Conservation (phyloP, 495 filamentous ascomycete species). For the Neurospora discreta region DNA sequence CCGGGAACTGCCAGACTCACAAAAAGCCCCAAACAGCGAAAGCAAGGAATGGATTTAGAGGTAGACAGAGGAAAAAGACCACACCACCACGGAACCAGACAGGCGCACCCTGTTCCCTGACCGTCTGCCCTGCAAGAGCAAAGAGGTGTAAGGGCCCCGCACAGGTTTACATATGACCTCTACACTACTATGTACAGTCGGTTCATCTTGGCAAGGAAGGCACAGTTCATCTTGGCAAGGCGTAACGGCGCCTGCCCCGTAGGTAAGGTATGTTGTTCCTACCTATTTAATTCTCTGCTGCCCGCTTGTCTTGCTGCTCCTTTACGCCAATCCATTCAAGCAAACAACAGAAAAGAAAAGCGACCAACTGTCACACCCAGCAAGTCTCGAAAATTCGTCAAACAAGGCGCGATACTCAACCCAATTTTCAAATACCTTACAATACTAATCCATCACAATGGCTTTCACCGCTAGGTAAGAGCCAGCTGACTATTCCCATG, state of each 20-base stretch:
- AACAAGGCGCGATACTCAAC: background rate
- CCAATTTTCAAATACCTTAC: background rate
- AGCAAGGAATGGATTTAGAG: background rate
- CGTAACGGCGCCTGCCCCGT: background rate
- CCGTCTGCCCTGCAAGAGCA: background rate
- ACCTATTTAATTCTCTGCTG: background rate
- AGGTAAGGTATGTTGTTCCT: background rate
- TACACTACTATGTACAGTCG: too few relatives aligned
- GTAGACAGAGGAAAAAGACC: background rate
- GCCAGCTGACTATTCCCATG: background rate
- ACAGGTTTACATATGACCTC: background rate
- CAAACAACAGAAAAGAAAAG: background rate
- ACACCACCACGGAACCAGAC: background rate
- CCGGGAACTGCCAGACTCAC: background rate
- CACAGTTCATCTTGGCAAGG: background rate
- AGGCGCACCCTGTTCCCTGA: background rate
- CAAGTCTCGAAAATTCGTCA: background rate
- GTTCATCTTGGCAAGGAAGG: background rate
- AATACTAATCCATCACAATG: constrained; percentile 31
- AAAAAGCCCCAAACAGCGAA: background rate
- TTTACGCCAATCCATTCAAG: background rate
- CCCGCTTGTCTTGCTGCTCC: background rate
- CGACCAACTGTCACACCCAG: background rate
- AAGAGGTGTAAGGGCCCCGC: background rate
- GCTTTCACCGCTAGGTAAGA: constrained; percentile 55